These are phyloP conservation scores for Ustilago hordei DNA, from an alignment of 1,284 basidiomycete genomes.

Conservation along the genomic window DNA sequence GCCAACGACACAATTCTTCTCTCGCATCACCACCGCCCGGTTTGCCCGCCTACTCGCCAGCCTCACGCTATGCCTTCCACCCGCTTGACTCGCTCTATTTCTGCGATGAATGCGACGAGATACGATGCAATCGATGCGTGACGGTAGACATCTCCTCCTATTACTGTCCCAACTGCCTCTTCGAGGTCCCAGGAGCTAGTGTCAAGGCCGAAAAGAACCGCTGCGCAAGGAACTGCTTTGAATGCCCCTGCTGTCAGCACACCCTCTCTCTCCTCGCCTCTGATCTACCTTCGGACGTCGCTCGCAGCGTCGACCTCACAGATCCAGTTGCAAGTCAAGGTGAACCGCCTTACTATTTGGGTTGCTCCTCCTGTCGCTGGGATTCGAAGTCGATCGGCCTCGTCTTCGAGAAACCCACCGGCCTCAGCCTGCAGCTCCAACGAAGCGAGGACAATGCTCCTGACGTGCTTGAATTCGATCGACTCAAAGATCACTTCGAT, in stretches of 20 bases:
- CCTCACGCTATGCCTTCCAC: slow-evolving; percentile 71
- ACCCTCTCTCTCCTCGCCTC: slow-evolving; percentile 87
- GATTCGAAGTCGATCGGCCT: slow-evolving; percentile 89
- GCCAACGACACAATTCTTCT: slow-evolving; percentile 3
- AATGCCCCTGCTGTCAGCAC: slow-evolving; percentile 90
- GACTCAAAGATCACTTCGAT: slow-evolving; percentile 59
- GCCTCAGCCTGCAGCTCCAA: slow-evolving; percentile 74
- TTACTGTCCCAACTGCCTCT: slow-evolving; percentile 98
- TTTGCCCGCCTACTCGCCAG: slow-evolving; percentile 42
- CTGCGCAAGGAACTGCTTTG: slow-evolving; percentile 97
- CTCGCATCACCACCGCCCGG: slow-evolving; percentile 28
- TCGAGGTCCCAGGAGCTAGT: slow-evolving; percentile 96
- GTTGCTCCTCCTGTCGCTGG: slow-evolving; percentile 94
- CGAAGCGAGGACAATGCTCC: slow-evolving; percentile 44
- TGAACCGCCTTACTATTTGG: slow-evolving; percentile 88
- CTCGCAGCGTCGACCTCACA: slow-evolving; percentile 38
- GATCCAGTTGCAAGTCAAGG: slow-evolving; percentile 73
- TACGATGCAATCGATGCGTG: slow-evolving; percentile 92
- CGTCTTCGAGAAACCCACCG: slow-evolving; percentile 94
- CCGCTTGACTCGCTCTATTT: slow-evolving; percentile 89
- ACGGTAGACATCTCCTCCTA: slow-evolving; percentile 92
- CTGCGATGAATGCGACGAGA: slow-evolving; percentile 96
- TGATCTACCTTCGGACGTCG: slow-evolving; percentile 74
- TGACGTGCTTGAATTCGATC: slow-evolving; percentile 53
- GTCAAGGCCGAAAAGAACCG: slow-evolving; percentile 95